These are phyloP conservation scores for Saccharomyces uvarum DNA, from an alignment of 1,139 yeast species.

Conservation along the genomic window DNA sequence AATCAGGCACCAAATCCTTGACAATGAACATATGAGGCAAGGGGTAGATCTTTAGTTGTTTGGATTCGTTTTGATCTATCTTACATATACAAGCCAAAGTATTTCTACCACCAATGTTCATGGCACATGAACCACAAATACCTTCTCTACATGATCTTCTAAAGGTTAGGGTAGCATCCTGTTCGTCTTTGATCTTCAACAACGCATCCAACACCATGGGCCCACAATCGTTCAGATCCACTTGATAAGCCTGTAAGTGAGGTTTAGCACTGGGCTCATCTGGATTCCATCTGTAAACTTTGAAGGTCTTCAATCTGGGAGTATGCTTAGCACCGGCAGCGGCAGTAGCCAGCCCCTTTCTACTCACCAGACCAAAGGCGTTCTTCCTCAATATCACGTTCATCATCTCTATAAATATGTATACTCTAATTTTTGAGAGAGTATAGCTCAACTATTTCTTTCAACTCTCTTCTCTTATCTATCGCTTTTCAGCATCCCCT, in stretches of 20 bases:
- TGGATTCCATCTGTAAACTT: slow-evolving; percentile 97
- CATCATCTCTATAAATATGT: slow-evolving; percentile 6
- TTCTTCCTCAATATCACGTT: slow-evolving; percentile 9
- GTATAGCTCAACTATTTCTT: not conserved
- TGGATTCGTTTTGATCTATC: slow-evolving; percentile 70
- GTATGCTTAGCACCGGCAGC: slow-evolving; percentile 24
- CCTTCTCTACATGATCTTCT: slow-evolving; percentile 99
- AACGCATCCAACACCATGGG: slow-evolving; percentile 97
- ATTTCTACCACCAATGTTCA: slow-evolving; percentile 97
- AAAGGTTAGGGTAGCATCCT: slow-evolving; percentile 89
- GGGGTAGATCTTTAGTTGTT: slow-evolving; percentile 85
- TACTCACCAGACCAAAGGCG: slow-evolving; percentile 10
- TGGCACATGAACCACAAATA: slow-evolving; percentile 98
- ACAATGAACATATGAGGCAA: slow-evolving; percentile 98
- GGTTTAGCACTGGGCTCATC: slow-evolving; percentile 95
- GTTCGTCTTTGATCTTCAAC: slow-evolving; percentile 90
- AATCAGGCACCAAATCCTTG: slow-evolving; percentile 93
- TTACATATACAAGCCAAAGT: slow-evolving; percentile 94
- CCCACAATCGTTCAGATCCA: slow-evolving; percentile 87
- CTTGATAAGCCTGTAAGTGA: slow-evolving; percentile 67
- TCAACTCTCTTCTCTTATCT: not conserved
- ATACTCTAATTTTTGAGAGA: not conserved
- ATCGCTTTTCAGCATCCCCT: not conserved
- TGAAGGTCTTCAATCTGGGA: slow-evolving; percentile 70
- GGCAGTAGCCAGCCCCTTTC: slow-evolving; percentile 31